These are phyloP conservation scores for Populus alba DNA, from an alignment of 345 rosid species.

Conservation along the genomic window DNA sequence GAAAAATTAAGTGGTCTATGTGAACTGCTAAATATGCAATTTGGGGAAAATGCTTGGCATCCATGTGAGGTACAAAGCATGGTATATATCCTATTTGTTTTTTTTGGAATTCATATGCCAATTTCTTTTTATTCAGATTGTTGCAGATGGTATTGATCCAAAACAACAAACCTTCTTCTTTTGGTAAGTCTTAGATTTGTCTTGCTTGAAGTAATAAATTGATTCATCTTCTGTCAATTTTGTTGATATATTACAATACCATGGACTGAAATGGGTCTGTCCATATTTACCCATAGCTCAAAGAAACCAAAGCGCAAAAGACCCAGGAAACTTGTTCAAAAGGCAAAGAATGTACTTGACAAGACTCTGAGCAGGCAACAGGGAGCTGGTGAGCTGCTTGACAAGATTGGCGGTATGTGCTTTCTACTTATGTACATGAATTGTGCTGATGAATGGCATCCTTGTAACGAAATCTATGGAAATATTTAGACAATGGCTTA, in stretches of 20 bases:
- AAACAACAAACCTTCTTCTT: slow-evolving; percentile 84
- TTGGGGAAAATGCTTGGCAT: neutral
- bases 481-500: neutral
- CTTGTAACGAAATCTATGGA: neutral
- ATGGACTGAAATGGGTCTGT: slow-evolving; percentile 5
- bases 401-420: slow-evolving; percentile 59
- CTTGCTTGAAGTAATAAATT: slow-evolving; percentile 9
- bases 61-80: neutral
- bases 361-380: slow-evolving; percentile 41
- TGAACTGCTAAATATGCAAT: neutral
- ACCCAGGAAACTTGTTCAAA: slow-evolving; percentile 48
- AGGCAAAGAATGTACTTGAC: slow-evolving; percentile 57
- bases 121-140: slow-evolving; percentile 46
- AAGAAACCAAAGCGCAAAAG: slow-evolving; percentile 62
- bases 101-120: slow-evolving; percentile 14
- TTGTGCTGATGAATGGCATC: neutral
- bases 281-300: slow-evolving; percentile 48
- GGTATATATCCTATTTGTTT: neutral
- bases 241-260: slow-evolving; percentile 2
- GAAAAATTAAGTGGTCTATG: neutral
- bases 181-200: slow-evolving; percentile 45
- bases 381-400: slow-evolving; percentile 49
- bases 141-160: slow-evolving; percentile 81
- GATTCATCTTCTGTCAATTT: neutral
- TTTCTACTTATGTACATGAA: neutral